Percentiles rank a stretch among this genome's conserved stretches.
Evolutionary conservation across 805 yeast species (phyloP).

Genomic region (Yarrowia bubula): DNA sequence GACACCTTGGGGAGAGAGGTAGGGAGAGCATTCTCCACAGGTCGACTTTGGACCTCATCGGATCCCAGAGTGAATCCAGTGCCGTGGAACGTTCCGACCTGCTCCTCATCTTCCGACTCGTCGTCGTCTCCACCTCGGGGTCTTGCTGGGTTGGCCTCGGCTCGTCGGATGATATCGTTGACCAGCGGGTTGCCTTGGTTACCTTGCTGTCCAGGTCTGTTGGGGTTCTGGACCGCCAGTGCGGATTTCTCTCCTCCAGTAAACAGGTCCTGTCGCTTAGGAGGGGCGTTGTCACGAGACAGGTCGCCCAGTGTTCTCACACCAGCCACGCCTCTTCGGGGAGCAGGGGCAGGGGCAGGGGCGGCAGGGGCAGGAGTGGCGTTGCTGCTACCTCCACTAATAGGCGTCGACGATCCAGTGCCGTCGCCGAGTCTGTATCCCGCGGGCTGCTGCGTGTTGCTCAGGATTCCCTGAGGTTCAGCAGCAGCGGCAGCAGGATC

Average conservation of each 20-base stretch:
- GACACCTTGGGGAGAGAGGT: conserved; percentile 49
- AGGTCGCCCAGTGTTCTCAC: conserved; percentile 39
- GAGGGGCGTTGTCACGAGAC: conserved; percentile 33
- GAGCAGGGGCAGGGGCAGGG: conserved; percentile 15
- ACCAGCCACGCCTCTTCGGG: conserved; percentile 30
- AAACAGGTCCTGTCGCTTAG: conserved; percentile 45
- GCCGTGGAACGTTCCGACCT: conserved; percentile 34
- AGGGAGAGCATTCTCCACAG: conserved; percentile 28
- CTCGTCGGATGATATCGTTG: conserved; percentile 40
- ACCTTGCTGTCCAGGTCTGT: conserved; percentile 33
- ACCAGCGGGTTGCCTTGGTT: conserved; percentile 34
- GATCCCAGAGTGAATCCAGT: conserved; percentile 41
- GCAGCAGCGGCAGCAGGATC: conserved; percentile 12
- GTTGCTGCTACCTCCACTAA: background rate
- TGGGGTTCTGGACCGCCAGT: conserved; percentile 72
- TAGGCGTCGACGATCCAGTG: conserved; percentile 1
- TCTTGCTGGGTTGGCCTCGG: conserved; percentile 31
- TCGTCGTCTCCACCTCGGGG: conserved; percentile 24
- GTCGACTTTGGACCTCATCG: conserved; percentile 33
- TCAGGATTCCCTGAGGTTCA: conserved; percentile 8
- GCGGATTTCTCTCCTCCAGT: conserved; percentile 72
- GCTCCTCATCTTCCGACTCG: conserved; percentile 32
- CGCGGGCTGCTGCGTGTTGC: conserved; percentile 13
- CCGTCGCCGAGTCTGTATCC: conserved; percentile 25
- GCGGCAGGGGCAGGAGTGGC: conserved; percentile 17